phyloP scores from a whole-genome alignment of 2,329 filamentous ascomycete genomes.

The Fusarium albosuccineum region DNA sequence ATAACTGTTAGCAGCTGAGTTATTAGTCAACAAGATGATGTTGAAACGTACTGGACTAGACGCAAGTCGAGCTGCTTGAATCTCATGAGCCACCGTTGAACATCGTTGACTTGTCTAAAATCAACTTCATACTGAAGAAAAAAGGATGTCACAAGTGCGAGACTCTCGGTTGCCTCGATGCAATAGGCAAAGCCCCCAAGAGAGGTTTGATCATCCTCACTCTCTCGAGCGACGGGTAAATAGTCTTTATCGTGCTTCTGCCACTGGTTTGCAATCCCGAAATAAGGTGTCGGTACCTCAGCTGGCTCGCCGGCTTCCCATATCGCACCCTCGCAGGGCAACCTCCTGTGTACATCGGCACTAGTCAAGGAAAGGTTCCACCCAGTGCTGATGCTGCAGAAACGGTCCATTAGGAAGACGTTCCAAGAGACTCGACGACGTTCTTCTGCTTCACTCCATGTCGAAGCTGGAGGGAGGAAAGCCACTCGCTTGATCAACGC shows the following conservation, averaged over 20 bases:
- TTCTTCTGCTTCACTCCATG: constrained; percentile 56
- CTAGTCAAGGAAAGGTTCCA: constrained; percentile 50
- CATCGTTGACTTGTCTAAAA: constrained; percentile 51
- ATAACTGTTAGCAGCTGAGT: too few relatives aligned
- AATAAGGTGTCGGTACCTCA: constrained; percentile 54
- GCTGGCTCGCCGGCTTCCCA: constrained; percentile 55
- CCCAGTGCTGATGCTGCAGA: constrained; percentile 56
- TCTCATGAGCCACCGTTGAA: constrained; percentile 58
- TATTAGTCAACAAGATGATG: too few relatives aligned
- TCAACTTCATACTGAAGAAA: constrained; percentile 58
- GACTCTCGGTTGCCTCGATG: constrained; percentile 60
- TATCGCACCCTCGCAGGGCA: constrained; percentile 55
- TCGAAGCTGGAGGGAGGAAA: constrained; percentile 49
- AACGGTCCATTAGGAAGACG: constrained; percentile 56
- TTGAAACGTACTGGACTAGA: constrained; percentile 57
- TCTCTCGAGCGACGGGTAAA: constrained; percentile 11
- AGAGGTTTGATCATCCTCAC: constrained; percentile 38
- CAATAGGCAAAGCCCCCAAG: constrained; percentile 58
- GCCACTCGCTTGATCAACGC: constrained; percentile 48
- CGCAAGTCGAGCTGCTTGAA: constrained; percentile 60
- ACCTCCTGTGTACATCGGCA: constrained; percentile 53
- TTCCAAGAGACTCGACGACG: constrained; percentile 58
- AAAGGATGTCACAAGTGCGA: constrained; percentile 57
- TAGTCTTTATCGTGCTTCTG: constrained; percentile 37
- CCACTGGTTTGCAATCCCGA: constrained; percentile 54